phyloP scores from a whole-genome alignment of 768 basidiomycete species.

The Atractiella rhizophila region DNA sequence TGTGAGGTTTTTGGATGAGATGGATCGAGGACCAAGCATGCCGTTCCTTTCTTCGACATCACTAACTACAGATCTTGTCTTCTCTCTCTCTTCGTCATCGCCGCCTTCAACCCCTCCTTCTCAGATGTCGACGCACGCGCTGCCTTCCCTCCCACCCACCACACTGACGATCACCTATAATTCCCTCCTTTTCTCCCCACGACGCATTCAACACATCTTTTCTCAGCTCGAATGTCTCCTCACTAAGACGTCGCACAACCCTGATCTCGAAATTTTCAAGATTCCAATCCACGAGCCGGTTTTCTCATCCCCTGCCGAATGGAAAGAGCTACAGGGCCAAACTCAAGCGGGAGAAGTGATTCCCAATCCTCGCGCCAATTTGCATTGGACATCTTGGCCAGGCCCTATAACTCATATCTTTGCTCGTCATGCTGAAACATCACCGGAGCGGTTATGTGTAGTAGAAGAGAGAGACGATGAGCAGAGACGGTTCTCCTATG shows the following conservation, averaged over 20 bases:
- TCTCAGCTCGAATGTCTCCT: slow-evolving; percentile 65
- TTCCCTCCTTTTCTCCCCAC: slow-evolving; percentile 63
- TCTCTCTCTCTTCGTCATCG: no score
- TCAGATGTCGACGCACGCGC: slow-evolving; percentile 24
- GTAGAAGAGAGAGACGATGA: slow-evolving; percentile 39
- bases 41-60: slow-evolving; percentile 47
- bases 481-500: slow-evolving; percentile 41
- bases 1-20: slow-evolving; percentile 90
- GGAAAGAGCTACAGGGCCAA: no score
- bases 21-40: slow-evolving; percentile 39
- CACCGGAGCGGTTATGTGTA: slow-evolving; percentile 68
- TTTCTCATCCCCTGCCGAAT: no score
- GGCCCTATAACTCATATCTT: slow-evolving; percentile 93
- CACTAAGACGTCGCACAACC: slow-evolving; percentile 41
- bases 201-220: slow-evolving; percentile 49
- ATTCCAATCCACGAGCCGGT: slow-evolving; percentile 53
- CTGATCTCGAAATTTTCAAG: slow-evolving; percentile 44
- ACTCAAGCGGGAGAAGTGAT: no score
- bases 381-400: slow-evolving; percentile 93
- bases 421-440: slow-evolving; percentile 50
- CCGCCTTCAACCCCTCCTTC: slow-evolving; percentile 2
- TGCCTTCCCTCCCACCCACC: slow-evolving; percentile 43
- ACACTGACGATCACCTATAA: slow-evolving; percentile 75
- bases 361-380: slow-evolving; percentile 60
- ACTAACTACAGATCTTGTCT: slow-evolving; percentile 67